Evolutionary conservation across 1,284 basidiomycete species (phyloP).

Genomic region (Xerocomus minutiporus): DNA sequence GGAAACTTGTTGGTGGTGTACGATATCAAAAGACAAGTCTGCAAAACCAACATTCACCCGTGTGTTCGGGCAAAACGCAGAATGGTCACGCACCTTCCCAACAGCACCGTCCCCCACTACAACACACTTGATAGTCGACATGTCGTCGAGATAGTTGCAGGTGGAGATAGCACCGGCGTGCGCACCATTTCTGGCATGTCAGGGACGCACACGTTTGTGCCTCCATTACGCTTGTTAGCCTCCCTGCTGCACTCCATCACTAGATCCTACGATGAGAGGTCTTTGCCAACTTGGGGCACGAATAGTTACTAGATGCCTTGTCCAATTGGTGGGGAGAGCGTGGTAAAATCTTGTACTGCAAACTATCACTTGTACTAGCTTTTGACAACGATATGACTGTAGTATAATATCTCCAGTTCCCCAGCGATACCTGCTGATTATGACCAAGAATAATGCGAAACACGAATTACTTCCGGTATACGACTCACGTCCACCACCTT

Average conservation of each 20-base stretch:
- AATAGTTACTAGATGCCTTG: too few species aligned
- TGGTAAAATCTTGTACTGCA: background rate
- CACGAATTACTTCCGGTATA: constrained; percentile 47
- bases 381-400: background rate
- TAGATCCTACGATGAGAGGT: too few species aligned
- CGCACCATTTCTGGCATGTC: too few species aligned
- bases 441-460: constrained; percentile 28
- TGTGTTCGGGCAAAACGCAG: background rate
- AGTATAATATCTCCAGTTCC: too few species aligned
- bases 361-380: background rate
- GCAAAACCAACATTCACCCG: constrained; percentile 9
- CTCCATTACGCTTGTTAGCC: too few species aligned
- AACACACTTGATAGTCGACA: constrained; percentile 98
- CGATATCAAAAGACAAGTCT: constrained; percentile 99
- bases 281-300: too few species aligned
- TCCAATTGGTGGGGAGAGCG: background rate
- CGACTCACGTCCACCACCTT: constrained; percentile 63
- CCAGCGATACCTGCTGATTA: background rate
- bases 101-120: constrained; percentile 99
- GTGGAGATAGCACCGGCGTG: too few species aligned
- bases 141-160: constrained; percentile 32
- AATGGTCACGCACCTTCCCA: constrained; percentile 76
- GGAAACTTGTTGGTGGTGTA: constrained; percentile 99
- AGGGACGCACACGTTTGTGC: too few species aligned
- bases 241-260: too few species aligned